Evolutionary conservation across 1,284 basidiomycete species (phyloP).

Genomic region (Cystobasidium slooffiae): DNA sequence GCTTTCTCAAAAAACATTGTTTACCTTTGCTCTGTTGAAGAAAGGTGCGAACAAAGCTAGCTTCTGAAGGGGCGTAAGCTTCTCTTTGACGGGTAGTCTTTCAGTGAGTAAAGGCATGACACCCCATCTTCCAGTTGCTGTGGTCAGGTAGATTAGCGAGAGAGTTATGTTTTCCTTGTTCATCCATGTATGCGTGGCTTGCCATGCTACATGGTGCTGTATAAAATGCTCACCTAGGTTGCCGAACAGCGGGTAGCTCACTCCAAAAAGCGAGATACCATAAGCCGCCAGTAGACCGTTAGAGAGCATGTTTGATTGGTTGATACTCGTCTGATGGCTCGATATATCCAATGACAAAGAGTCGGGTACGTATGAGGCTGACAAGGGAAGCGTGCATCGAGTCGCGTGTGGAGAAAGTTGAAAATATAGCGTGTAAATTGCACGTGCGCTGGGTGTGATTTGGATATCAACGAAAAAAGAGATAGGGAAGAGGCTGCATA

Average conservation of each 20-base stretch:
- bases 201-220: no score
- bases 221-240: neutral
- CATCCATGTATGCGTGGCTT: no score
- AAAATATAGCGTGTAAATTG: no score
- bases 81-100: slow-evolving; percentile 6
- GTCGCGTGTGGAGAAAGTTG: no score
- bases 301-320: slow-evolving; percentile 6
- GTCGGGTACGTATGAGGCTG: no score
- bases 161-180: no score
- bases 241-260: slow-evolving; percentile 21
- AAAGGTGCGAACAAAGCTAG: slow-evolving; percentile 7
- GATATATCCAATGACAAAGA: no score
- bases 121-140: slow-evolving; percentile 20
- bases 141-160: neutral
- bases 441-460: no score
- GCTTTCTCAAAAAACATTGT: neutral
- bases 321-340: neutral
- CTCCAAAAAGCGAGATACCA: slow-evolving; percentile 5
- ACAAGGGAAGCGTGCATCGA: no score
- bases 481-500: no score
- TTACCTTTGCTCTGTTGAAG: slow-evolving; percentile 20
- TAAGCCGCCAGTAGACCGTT: slow-evolving; percentile 8
- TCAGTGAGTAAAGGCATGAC: slow-evolving; percentile 11
- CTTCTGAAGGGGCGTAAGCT: slow-evolving; percentile 4
- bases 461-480: no score